Base-by-base conservation (phyloP, 108 stramenopile genomes). In the Skeletonema grethae region DNA sequence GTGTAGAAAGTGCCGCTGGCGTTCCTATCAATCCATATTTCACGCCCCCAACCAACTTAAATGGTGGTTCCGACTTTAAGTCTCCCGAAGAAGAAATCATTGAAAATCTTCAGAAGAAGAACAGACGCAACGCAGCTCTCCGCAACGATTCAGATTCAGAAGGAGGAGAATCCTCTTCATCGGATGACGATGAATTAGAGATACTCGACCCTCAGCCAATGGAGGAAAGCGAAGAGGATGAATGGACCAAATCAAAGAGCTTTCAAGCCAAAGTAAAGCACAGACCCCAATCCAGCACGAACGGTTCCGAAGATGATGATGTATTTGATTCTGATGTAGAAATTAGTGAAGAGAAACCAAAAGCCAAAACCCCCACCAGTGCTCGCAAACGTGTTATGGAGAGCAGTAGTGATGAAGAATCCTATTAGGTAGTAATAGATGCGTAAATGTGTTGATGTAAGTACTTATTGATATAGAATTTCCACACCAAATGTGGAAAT, bases 191-290 rank as follows among this genome's bases (percentile, higher is more conserved):
- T 13, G 60, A 36, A 32, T 13, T 32, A 18, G 60, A 61, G 7
- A 35, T 36, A 61, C 60, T 61, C 16, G 35, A 36, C 2, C 60
- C 35, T 35, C 46, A 71, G 61, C 38, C 22, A 70, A 65, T 5
- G 62, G 67, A 68, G 20, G 78, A 70, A 9, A 63, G 65, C 34
- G 65, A 65, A 7, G 72, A 70, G 2, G 77, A 71, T 31, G 65
- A 79, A 24, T 53, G 50, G 36, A 63, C 28, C 60, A 32, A 61
- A 36, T 61, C 60, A 36, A 61, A 32, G 60, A 61, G 60, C 22
- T 20, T 22, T n/a, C 8, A 22, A 9, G 18, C 50, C 50, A 53
- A 36, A 18, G 35, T 61, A 10, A 61, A 61, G 30, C 38, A 35
- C n/a, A 61, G 35, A 20, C 20, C 35, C 4, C n/a, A 61, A 61